Base-by-base conservation (phyloP, 2,329 filamentous ascomycete species). In the Beauveria sp. region DNA sequence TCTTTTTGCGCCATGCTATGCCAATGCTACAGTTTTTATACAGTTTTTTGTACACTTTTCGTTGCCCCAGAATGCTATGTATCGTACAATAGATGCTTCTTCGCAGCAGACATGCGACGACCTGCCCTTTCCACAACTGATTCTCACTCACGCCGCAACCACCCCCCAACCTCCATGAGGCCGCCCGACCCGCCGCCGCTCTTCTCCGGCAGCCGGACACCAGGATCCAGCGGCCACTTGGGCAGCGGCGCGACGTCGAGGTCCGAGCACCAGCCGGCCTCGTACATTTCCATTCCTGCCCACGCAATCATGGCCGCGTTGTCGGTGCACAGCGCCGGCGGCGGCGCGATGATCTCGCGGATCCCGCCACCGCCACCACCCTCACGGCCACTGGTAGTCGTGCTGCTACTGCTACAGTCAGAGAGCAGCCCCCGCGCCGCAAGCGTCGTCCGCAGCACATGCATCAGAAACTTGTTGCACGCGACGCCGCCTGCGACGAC, bases 281-380 rank as follows among this genome's bases (percentile, higher is more conserved):
- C 83, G 70, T 84, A 97, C 93, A 99, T 97, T 75, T 98, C 93
- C 66, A 93, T 82, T 0, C 89, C 95, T 1, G 93, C 81, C 93
- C 95, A 98, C 1, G 89, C 93, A 71, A 98, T 93, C 95, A 99
- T 99, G 53, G 92, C 91, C 14, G 95, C 95, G 74, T 99, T 98
- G 70, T 99, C 95, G 0, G 91, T 97, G 71, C 95, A 98, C 59
- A 93, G 80, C 48, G 80, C 79, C 10, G 84, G 74, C 3, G 92
- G 92, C n/a, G 95, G 93, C 61, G 88, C 89, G 34, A 88, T 75
- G 8, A 97, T 73, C 12, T 80, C 68, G 4, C n/a, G 31, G 12
- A 60, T 59, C 7, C 57, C 49, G 22, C 22, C 31, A 12, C 26
- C 24, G 16, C 24, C 24, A 6, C 46, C 6, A 14, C 24, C 9